Percentiles rank a stretch among this genome's conserved stretches.
phyloP scores from a whole-genome alignment of 768 basidiomycete genomes.

The Russula abietina region DNA sequence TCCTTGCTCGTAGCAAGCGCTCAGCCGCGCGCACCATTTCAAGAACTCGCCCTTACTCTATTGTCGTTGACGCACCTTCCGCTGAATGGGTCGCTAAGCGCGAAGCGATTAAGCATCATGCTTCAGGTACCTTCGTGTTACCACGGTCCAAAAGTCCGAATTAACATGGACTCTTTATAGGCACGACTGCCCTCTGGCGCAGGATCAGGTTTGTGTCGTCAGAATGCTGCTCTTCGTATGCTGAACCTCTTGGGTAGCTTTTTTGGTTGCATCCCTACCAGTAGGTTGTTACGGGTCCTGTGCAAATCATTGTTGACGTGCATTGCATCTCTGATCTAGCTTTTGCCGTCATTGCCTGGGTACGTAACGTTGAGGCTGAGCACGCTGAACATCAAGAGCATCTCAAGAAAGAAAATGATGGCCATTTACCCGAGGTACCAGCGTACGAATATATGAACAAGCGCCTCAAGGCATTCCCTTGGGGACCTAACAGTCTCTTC shows the following conservation, averaged over 20 bases:
- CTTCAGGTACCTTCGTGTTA: conserved; percentile 42
- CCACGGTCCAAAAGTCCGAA: conserved; percentile 6
- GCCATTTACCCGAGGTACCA: conserved; percentile 62
- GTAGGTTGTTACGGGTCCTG: conserved; percentile 39
- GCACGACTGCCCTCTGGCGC: conserved; percentile 76
- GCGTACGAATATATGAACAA: conserved; percentile 74
- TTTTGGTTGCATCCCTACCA: conserved; percentile 69
- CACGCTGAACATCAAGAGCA: conserved; percentile 69
- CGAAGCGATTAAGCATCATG: conserved; percentile 58
- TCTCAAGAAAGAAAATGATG: conserved; percentile 64
- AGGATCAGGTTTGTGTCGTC: conserved; percentile 62
- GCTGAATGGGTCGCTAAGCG: conserved; percentile 47
- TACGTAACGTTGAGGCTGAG: conserved; percentile 49
- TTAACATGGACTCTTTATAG: conserved; percentile 35
- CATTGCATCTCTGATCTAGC: conserved; percentile 16
- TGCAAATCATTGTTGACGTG: neutral
- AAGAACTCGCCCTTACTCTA: conserved; percentile 31
- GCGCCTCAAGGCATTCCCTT: conserved; percentile 74
- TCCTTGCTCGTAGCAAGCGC: conserved; percentile 45
- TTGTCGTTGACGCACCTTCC: conserved; percentile 38
- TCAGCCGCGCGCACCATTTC: conserved; percentile 40
- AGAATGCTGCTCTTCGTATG: neutral
- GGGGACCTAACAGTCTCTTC: conserved; percentile 80
- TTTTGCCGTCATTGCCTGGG: conserved; percentile 37
- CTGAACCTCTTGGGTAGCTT: conserved; percentile 40